Conservation (phyloP, 2,329 filamentous ascomycete species). For the Aspergillus sp. region DNA sequence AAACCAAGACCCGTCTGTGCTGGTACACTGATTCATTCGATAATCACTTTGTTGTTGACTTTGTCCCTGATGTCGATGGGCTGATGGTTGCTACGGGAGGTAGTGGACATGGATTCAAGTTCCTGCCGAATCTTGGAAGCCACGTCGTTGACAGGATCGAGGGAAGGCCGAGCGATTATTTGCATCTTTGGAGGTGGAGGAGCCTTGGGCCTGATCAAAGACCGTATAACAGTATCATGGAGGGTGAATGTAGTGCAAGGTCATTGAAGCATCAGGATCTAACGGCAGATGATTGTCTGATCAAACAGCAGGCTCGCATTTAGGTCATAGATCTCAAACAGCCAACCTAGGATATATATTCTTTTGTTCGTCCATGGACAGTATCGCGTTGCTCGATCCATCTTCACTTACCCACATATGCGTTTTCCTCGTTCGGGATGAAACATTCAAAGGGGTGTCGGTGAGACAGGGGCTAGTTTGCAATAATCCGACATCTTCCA, state of each 20-base stretch:
- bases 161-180: constrained; percentile 19
- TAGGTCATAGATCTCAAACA: too few relatives aligned
- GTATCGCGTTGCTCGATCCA: too few relatives aligned
- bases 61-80: constrained; percentile 50
- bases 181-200: neutral
- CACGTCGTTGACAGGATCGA: constrained; percentile 55
- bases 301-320: too few relatives aligned
- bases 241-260: neutral
- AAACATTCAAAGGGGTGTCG: constrained; percentile 1
- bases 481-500: neutral
- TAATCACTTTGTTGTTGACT: constrained; percentile 56
- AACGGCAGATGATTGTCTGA: too few relatives aligned
- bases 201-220: too few relatives aligned
- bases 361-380: neutral
- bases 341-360: too few relatives aligned
- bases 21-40: constrained; percentile 59
- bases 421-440: constrained; percentile 1
- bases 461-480: neutral
- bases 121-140: constrained; percentile 58
- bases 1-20: constrained; percentile 50
- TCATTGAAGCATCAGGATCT: too few relatives aligned
- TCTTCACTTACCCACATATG: neutral
- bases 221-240: neutral
- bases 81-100: constrained; percentile 63
- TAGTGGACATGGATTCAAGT: constrained; percentile 63